Base-by-base conservation (phyloP, 768 basidiomycete genomes). In the Tulasnella sp. region DNA sequence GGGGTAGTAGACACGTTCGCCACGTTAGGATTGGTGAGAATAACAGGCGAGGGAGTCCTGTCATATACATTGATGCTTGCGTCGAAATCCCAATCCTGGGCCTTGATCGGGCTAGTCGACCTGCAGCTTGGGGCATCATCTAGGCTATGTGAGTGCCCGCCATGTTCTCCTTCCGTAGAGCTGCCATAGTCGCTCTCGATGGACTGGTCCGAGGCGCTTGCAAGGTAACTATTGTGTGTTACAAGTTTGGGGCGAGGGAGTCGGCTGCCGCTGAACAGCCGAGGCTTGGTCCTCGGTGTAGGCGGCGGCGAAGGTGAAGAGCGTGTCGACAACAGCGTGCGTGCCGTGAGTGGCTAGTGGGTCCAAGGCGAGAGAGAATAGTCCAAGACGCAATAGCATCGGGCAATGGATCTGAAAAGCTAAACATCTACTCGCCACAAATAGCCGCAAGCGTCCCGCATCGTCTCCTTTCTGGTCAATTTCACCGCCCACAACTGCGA, bases 141-240 rank as follows among this genome's bases (percentile, higher is more conserved):
- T 5, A 80, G 76, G 65, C 76, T 78, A 44, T 69, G 70, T 46
- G 73, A 71, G 11, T 78, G 79, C 46, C 75, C 77, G 21, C 83
- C 49, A 61, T 50, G 60, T 34, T 48, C 50, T 29, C 46, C 61
- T 15, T 31, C 50, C 38, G 55, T 52, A 29, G 25, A 34, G 29
- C 42, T 50, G 25, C 56, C 62, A 19, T 41, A 15, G 56, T 52
- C 41, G 29, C 51, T 38, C 41, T 34, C 53, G 42, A 43, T 76
- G 62, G 82, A 73, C 19, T 25, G 21, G 38, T 34, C 50, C 19
- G 87, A 87, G 46, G 65, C 65, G 49, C 88, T 88, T 27, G 83
- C 88, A 60, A 88, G 84, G 71, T 91, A 91, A 64, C 87, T 90
- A 11, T 87, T 89, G 66, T 86, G 91, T 82, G 87, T 81, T 64